These are phyloP conservation scores for Davidsoniella virescens DNA, from an alignment of 2,329 filamentous ascomycete species.

Conservation along the genomic window DNA sequence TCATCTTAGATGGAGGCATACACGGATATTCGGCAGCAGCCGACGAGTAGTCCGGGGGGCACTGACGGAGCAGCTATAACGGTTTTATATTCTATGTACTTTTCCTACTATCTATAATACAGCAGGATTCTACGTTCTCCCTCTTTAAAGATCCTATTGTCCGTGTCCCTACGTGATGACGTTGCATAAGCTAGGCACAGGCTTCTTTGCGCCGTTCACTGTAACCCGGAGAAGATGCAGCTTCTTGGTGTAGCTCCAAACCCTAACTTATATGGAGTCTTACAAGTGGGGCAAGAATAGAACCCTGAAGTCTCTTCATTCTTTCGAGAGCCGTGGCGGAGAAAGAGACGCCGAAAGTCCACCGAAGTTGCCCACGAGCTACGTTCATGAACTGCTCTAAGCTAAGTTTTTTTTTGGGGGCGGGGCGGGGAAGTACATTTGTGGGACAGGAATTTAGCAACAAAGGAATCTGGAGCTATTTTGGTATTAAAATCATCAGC, in stretches of 20 bases:
- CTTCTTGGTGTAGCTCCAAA: too few relatives aligned
- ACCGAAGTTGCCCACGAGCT: neutral
- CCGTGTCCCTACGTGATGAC: too few relatives aligned
- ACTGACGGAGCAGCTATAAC: neutral
- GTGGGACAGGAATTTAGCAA: too few relatives aligned
- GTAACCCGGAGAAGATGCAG: neutral
- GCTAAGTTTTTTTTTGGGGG: too few relatives aligned
- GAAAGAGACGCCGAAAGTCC: neutral
- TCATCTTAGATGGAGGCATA: constrained; percentile 41
- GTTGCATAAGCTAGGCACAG: too few relatives aligned
- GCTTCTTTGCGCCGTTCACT: neutral
- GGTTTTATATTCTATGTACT: neutral
- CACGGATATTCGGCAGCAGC: constrained; percentile 23
- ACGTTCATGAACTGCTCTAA: too few relatives aligned
- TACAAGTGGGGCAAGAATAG: too few relatives aligned
- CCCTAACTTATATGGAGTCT: too few relatives aligned
- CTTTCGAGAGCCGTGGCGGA: neutral
- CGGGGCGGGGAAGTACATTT: too few relatives aligned
- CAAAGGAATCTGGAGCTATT: too few relatives aligned
- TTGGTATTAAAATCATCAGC: too few relatives aligned
- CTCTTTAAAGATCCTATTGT: neutral
- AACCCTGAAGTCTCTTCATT: too few relatives aligned
- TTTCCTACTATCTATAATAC: neutral
- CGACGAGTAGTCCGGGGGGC: constrained; percentile 22
- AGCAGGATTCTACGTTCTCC: neutral